Evolutionary conservation across 345 rosid species (phyloP).

Genomic region (Camelina hispida): DNA sequence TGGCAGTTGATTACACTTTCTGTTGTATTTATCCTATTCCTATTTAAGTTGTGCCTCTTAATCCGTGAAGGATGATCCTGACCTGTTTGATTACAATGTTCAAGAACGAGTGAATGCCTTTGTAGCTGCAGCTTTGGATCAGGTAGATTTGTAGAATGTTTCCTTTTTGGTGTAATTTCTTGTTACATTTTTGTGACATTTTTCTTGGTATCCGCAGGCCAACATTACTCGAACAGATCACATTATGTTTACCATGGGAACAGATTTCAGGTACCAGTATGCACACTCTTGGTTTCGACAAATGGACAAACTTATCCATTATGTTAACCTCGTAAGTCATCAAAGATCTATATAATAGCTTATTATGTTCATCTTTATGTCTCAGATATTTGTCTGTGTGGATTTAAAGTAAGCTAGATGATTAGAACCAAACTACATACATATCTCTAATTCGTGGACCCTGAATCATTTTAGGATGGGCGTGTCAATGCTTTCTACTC

Average conservation of each 20-base stretch:
- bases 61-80: slow-evolving; percentile 69
- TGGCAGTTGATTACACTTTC: slow-evolving; percentile 26
- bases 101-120: slow-evolving; percentile 89
- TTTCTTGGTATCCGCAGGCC: slow-evolving; percentile 58
- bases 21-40: slow-evolving; percentile 10
- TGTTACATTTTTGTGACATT: slow-evolving; percentile 22
- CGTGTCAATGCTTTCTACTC: slow-evolving; percentile 96
- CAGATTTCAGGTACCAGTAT: slow-evolving; percentile 96
- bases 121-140: slow-evolving; percentile 90
- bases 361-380: slow-evolving; percentile 1
- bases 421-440: slow-evolving; percentile 3
- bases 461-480: slow-evolving; percentile 69
- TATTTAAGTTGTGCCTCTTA: slow-evolving; percentile 35
- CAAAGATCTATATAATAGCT: neutral
- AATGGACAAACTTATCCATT: slow-evolving; percentile 96
- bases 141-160: slow-evolving; percentile 53
- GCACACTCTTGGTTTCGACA: slow-evolving; percentile 91
- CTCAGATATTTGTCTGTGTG: slow-evolving; percentile 16
- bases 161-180: slow-evolving; percentile 16
- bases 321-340: slow-evolving; percentile 82
- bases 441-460: slow-evolving; percentile 25
- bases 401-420: neutral
- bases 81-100: slow-evolving; percentile 94
- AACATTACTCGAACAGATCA: slow-evolving; percentile 89
- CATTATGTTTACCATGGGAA: slow-evolving; percentile 98